phyloP scores from a whole-genome alignment of 2,329 filamentous ascomycete genomes.

The Aureobasidium uvarum region DNA sequence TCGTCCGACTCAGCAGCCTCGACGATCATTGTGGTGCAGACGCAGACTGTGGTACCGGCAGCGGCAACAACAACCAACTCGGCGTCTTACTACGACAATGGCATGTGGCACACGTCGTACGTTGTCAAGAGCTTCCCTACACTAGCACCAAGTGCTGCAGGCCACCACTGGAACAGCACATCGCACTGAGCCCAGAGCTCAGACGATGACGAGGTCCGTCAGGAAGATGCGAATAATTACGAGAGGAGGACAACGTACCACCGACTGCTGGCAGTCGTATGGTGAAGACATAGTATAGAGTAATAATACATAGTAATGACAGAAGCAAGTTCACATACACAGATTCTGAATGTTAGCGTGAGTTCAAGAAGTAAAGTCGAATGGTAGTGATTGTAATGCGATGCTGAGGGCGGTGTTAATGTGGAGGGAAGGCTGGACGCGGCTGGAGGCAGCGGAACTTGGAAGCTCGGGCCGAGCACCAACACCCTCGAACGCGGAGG shows the following conservation, averaged over 20 bases:
- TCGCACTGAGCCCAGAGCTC: neutral
- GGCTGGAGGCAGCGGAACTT: constrained; percentile 1
- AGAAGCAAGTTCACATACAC: neutral
- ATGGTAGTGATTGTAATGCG: neutral
- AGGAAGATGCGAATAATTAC: neutral
- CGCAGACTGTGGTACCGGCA: constrained; percentile 16
- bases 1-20: neutral
- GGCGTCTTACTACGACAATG: constrained; percentile 45
- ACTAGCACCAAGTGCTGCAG: constrained; percentile 7
- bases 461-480: neutral
- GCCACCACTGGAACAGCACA: constrained; percentile 17
- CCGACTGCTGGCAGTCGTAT: constrained; percentile 12
- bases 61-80: constrained; percentile 23
- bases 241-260: neutral
- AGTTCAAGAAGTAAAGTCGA: neutral
- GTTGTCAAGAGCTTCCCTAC: constrained; percentile 37
- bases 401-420: neutral
- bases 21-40: constrained; percentile 18
- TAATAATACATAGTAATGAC: constrained; percentile 18
- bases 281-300: constrained; percentile 2
- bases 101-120: constrained; percentile 49
- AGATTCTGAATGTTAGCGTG: neutral
- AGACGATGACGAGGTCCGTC: neutral
- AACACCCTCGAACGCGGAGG: neutral
- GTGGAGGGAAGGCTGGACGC: constrained; percentile 3